Evolutionary conservation across 2,329 filamentous ascomycete species (phyloP).

Genomic region (Fusarium sterilihyphosum): DNA sequence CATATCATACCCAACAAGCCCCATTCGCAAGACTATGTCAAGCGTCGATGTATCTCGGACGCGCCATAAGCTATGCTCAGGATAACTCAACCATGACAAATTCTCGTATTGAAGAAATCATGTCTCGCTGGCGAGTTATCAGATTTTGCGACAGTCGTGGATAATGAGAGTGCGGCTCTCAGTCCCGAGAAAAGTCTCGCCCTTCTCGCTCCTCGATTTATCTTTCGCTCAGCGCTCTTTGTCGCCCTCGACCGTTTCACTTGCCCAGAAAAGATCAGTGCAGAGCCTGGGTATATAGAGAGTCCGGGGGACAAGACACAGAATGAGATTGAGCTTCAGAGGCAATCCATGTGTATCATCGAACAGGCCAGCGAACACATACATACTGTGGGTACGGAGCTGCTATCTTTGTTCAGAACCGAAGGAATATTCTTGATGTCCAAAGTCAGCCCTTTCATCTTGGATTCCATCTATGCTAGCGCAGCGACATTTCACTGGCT

Average conservation of each 20-base stretch:
- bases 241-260: not conserved
- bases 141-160: not conserved
- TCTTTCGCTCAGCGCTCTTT: not conserved
- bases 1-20: accelerated
- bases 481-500: not conserved
- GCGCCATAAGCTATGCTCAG: accelerated
- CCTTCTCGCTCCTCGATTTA: accelerated
- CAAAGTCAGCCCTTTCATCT: not conserved
- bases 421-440: not conserved
- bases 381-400: not conserved
- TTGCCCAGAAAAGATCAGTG: not conserved
- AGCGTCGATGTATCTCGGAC: not conserved
- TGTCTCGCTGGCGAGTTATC: not conserved
- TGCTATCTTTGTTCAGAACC: accelerated
- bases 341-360: not conserved
- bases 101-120: not conserved
- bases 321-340: not conserved
- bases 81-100: not conserved
- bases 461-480: not conserved
- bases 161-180: not conserved
- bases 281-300: not conserved
- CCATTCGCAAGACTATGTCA: not conserved
- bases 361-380: not conserved
- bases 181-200: accelerated
- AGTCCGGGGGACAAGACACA: not conserved